phyloP scores from a whole-genome alignment of 2,329 filamentous ascomycete species.

The Pseudogymnoascus sp. region DNA sequence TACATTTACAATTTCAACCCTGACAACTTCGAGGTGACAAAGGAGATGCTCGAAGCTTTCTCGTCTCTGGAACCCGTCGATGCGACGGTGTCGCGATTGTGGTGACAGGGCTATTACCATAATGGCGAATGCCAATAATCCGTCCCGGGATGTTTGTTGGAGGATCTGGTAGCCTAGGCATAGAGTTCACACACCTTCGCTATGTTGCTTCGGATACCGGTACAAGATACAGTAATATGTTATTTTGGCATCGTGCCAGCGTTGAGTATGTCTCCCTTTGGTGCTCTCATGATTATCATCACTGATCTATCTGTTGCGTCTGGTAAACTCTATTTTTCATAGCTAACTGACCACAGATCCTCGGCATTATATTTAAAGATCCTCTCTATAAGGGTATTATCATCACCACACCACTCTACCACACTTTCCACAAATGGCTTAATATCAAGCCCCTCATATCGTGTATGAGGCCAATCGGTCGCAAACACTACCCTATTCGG shows the following conservation, averaged over 20 bases:
- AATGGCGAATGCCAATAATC: neutral
- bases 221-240: neutral
- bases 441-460: constrained; percentile 51
- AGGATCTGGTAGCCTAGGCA: too few species aligned
- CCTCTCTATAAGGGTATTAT: constrained; percentile 38
- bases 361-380: constrained; percentile 51
- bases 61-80: constrained; percentile 37
- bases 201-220: neutral
- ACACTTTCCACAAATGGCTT: constrained; percentile 46
- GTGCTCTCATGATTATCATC: neutral
- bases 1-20: constrained; percentile 30
- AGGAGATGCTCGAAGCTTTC: constrained; percentile 38
- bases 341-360: constrained; percentile 36
- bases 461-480: constrained; percentile 58
- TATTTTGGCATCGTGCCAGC: neutral
- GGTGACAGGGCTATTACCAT: neutral
- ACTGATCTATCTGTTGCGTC: too few species aligned
- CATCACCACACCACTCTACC: constrained; percentile 43
- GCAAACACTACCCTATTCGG: constrained; percentile 46
- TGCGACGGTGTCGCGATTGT: constrained; percentile 28
- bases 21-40: constrained; percentile 34
- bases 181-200: neutral
- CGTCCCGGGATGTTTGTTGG: neutral
- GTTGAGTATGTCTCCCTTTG: neutral
- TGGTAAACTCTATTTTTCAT: neutral